A percentile compares a stretch with the other conserved stretches of the same genome.
phyloP scores from a whole-genome alignment of 768 basidiomycete genomes.

The Gautieria morchelliformis region DNA sequence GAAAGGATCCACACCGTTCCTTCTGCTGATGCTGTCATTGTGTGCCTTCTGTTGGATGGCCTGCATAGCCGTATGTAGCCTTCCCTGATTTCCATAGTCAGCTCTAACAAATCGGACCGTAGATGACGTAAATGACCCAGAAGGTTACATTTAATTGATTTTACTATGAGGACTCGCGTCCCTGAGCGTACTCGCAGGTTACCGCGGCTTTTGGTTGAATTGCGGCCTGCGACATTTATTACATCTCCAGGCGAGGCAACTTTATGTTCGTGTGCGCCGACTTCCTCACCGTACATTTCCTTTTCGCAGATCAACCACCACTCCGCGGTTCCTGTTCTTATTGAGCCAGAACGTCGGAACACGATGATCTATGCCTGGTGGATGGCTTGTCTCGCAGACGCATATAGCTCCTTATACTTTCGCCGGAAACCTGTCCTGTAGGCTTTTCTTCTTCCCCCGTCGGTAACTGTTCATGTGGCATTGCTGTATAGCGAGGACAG shows the following conservation, averaged over 20 bases:
- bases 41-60: slow-evolving; percentile 72
- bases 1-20: slow-evolving; percentile 80
- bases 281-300: slow-evolving; percentile 2
- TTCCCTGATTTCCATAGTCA: background rate
- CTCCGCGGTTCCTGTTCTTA: slow-evolving; percentile 62
- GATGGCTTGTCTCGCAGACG: slow-evolving; percentile 83
- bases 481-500: slow-evolving; percentile 52
- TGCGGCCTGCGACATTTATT: slow-evolving; percentile 70
- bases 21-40: slow-evolving; percentile 71
- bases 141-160: slow-evolving; percentile 34
- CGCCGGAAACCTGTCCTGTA: slow-evolving; percentile 73
- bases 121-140: slow-evolving; percentile 69
- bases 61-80: slow-evolving; percentile 73
- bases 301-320: slow-evolving; percentile 68
- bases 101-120: slow-evolving; percentile 1
- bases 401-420: slow-evolving; percentile 76
- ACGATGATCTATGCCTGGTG: slow-evolving; percentile 92
- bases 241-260: slow-evolving; percentile 52
- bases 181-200: slow-evolving; percentile 37
- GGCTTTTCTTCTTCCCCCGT: slow-evolving; percentile 16
- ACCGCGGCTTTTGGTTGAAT: slow-evolving; percentile 78
- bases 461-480: slow-evolving; percentile 6
- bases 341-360: slow-evolving; percentile 65
- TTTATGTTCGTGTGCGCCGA: background rate
- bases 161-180: slow-evolving; percentile 8